Conservation (phyloP, 305 asterid genomes). For the Andrographis paniculata region DNA sequence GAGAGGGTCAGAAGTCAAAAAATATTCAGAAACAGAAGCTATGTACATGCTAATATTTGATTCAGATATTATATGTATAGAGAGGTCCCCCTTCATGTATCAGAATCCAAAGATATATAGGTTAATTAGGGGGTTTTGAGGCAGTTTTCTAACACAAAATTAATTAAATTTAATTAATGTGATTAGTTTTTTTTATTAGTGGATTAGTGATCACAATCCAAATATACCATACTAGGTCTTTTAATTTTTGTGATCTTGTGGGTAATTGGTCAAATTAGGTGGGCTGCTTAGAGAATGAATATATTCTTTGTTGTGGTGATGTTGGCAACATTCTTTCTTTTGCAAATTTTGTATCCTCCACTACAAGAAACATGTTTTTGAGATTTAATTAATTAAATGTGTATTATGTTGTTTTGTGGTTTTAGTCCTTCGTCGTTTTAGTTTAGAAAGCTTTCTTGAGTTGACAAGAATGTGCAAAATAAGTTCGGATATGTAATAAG, state of each 20-base stretch:
- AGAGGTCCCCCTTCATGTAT: not conserved
- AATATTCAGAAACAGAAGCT: not conserved
- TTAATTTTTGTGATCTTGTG: not conserved
- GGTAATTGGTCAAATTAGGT: slow-evolving; percentile 2
- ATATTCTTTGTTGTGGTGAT: not conserved
- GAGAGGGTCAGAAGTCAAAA: not conserved
- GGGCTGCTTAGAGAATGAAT: not conserved
- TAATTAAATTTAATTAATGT: too few relatives aligned
- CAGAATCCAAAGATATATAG: not conserved
- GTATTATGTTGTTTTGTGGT: too few relatives aligned
- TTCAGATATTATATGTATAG: not conserved
- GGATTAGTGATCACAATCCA: slow-evolving; percentile 18
- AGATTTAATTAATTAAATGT: too few relatives aligned
- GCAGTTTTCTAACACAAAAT: slow-evolving; percentile 4
- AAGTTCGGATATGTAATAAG: too few relatives aligned
- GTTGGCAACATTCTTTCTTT: slow-evolving; percentile 2
- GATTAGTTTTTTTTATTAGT: too few relatives aligned
- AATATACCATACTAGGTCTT: not conserved
- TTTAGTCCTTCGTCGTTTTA: too few relatives aligned
- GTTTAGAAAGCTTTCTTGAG: too few relatives aligned
- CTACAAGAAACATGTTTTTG: not conserved
- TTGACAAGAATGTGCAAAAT: too few relatives aligned
- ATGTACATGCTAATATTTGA: not conserved
- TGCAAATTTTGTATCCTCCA: not conserved
- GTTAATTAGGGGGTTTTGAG: slow-evolving; percentile 1